Evolutionary conservation across 2,329 filamentous ascomycete species (phyloP).

Genomic region (Calonectria pteridis): DNA sequence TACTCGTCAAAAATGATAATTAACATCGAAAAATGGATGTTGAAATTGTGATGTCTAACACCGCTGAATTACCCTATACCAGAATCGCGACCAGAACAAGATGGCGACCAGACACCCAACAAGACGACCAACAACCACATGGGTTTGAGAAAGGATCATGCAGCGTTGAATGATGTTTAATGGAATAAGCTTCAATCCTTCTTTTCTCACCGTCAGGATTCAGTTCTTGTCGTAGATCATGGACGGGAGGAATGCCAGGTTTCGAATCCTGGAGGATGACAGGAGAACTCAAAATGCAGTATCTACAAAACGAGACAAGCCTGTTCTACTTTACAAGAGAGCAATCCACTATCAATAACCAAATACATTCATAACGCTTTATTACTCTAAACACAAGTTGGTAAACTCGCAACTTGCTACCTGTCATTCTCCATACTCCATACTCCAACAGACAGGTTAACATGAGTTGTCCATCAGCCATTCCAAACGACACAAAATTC

Average conservation of each 20-base stretch:
- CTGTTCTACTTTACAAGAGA: not conserved
- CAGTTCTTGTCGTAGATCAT: not conserved
- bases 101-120: not conserved
- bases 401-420: not conserved
- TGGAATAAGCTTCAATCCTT: not conserved
- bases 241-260: not conserved
- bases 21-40: not conserved
- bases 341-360: not conserved
- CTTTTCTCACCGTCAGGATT: not conserved
- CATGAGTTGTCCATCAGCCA: not conserved
- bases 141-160: not conserved
- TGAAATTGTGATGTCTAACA: not conserved
- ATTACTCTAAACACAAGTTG: not conserved
- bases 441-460: not conserved
- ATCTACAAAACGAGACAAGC: not conserved
- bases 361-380: not conserved
- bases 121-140: not conserved
- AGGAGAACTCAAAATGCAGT: not conserved
- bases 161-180: not conserved
- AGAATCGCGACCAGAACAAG: fast-evolving
- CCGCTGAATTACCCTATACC: not conserved
- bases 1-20: not conserved
- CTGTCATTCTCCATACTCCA: not conserved
- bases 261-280: not conserved
- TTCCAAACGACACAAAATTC: not conserved